phyloP scores from a whole-genome alignment of 768 basidiomycete genomes.

The Russula sp. region DNA sequence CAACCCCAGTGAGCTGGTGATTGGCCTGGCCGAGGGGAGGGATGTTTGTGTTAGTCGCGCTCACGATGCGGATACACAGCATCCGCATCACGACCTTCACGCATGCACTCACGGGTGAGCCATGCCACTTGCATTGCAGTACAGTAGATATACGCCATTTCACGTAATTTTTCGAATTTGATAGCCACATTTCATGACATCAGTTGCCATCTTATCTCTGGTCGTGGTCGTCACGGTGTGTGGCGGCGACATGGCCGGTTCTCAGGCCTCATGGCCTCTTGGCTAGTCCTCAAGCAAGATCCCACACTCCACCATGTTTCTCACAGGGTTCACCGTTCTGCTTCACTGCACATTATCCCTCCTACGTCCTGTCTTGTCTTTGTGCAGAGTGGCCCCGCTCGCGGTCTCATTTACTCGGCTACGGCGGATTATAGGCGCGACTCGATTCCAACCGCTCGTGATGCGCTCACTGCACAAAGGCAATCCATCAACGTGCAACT shows the following conservation, averaged over 20 bases:
- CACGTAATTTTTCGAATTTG: conserved; percentile 13
- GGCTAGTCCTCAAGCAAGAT: too few species aligned
- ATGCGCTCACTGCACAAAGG: conserved; percentile 38
- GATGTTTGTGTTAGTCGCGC: conserved; percentile 1
- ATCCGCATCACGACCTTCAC: not conserved
- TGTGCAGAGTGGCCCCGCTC: conserved; percentile 4
- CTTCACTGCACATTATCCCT: not conserved
- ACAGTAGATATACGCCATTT: conserved; percentile 15
- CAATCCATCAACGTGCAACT: conserved; percentile 40
- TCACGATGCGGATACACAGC: not conserved
- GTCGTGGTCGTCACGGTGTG: not conserved
- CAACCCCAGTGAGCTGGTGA: conserved; percentile 31
- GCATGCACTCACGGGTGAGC: conserved; percentile 7
- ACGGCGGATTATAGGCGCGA: conserved; percentile 49
- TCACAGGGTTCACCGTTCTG: not conserved
- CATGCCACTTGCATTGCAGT: not conserved
- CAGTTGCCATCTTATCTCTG: not conserved
- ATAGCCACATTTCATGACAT: conserved; percentile 1
- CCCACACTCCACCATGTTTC: not conserved
- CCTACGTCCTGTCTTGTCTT: not conserved
- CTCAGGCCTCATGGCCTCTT: too few species aligned
- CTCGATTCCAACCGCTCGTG: conserved; percentile 49
- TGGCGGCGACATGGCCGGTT: not conserved
- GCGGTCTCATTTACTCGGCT: conserved; percentile 42
- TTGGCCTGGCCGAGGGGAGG: conserved; percentile 7